Evolutionary conservation across 2,329 filamentous ascomycete genomes (phyloP), one percentile per base, ranked within the genome.

Genomic region (Westerdykella aurantiaca): DNA sequence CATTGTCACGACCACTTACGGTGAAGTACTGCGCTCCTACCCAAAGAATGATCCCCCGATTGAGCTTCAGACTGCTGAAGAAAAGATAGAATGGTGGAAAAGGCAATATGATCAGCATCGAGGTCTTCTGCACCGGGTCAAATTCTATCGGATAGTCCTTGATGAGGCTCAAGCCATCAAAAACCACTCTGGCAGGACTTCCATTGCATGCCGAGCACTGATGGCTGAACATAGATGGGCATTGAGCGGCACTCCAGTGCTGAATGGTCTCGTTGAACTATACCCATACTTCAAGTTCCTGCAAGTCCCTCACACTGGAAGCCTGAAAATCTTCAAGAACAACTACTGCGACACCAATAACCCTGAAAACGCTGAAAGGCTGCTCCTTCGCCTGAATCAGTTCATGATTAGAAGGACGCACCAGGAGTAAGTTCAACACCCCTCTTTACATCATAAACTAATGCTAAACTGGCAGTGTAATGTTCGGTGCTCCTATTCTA

Each of bases 121-220:
- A 3, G 71, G 66, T 1, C 34, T 55, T 2, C 45, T 68, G 1
- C 66, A 68, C 38, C 44, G 52, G 9, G 60, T 63, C 38, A 31
- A 44, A 10, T 67, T 63, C 66, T 71, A 76, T 34, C 64, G 80
- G 1, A 47, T 82, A 3, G 69, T 82, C 1, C 61, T 82, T 0
- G 79, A 82, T 37, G 79, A 82, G 51, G 77, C 73, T 0, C 78
- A 81, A 39, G 52, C 52, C 0, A 79, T 82, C 47, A 81, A 80
- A 47, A 81, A 79, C 23, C 60, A 70, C 5, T 44, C 44, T 0
- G 52, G 57, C 1, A 58, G 62, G 4, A 76, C 71, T 0, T 72
- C 69, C 1, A 56, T 73, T 31, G 73, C 74, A 3, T 76, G 72
- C 46, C 67, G 69, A 2, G 66, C 59, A 1, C 48, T 75, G 2